Evolutionary conservation across 1,284 basidiomycete genomes (phyloP).

Genomic region (Leucoagaricus sp.): DNA sequence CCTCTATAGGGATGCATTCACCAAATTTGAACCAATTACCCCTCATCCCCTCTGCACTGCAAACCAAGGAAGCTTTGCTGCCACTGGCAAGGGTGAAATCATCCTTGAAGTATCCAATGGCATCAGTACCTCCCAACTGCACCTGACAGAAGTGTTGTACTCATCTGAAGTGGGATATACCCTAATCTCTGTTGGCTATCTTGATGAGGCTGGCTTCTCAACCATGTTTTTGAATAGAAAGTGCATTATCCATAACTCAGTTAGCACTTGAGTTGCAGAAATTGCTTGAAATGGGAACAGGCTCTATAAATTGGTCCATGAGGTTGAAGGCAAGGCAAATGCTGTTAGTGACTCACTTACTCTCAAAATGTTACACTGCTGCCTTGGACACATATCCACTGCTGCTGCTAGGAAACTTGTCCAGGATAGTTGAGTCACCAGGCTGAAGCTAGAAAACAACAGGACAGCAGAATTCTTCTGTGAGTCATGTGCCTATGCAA

Average conservation of each 20-base stretch:
- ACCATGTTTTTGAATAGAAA: constrained; percentile 28
- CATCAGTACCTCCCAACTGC: constrained; percentile 22
- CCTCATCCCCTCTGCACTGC: constrained; percentile 32
- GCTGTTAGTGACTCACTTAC: constrained; percentile 22
- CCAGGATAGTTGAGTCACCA: constrained; percentile 29
- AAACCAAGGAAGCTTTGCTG: constrained; percentile 35
- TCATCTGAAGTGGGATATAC: constrained; percentile 35
- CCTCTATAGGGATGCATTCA: constrained; percentile 35
- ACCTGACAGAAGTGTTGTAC: constrained; percentile 37
- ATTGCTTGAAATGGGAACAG: constrained; percentile 24
- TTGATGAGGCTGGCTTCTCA: constrained; percentile 33
- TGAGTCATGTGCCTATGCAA: constrained; percentile 12
- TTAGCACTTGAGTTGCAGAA: constrained; percentile 22
- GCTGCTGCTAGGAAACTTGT: constrained; percentile 25
- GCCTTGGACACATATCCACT: constrained; percentile 37
- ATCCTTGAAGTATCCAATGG: constrained; percentile 39
- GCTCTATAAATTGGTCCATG: constrained; percentile 23
- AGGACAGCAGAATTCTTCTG: constrained; percentile 28
- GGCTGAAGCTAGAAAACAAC: constrained; percentile 28
- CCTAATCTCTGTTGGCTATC: constrained; percentile 34
- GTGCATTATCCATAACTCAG: constrained; percentile 26
- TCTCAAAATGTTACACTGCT: constrained; percentile 33
- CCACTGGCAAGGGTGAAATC: constrained; percentile 34
- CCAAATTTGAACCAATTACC: constrained; percentile 27
- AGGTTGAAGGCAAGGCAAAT: constrained; percentile 1